A percentile compares a stretch with the other conserved stretches of the same genome.
Evolutionary conservation across 2,329 filamentous ascomycete genomes (phyloP).

Genomic region (Penicillium janthinellum): DNA sequence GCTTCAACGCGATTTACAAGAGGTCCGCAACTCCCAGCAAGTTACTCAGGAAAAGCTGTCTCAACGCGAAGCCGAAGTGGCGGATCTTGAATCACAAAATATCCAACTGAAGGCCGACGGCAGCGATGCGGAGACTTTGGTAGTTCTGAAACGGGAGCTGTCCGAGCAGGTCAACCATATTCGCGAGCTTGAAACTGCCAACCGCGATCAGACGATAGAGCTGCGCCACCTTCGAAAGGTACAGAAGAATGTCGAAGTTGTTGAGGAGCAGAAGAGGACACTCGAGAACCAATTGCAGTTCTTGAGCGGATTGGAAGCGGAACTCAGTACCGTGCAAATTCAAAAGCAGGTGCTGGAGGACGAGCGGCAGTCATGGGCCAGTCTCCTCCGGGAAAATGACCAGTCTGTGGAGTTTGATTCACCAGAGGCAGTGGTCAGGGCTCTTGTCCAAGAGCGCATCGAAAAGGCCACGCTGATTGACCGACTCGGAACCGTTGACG

Average conservation of each 20-base stretch:
- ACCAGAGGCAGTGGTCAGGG: constrained; percentile 82
- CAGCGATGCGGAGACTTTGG: constrained; percentile 81
- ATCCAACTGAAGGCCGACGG: constrained; percentile 82
- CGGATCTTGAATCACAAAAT: constrained; percentile 78
- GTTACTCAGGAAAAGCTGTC: constrained; percentile 66
- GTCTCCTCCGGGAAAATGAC: constrained; percentile 73
- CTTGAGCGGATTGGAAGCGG: constrained; percentile 71
- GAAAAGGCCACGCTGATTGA: constrained; percentile 80
- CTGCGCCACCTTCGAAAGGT: constrained; percentile 78
- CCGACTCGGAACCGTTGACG: constrained; percentile 74
- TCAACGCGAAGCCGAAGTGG: constrained; percentile 70
- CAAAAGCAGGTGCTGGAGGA: constrained; percentile 87
- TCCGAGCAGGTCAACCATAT: constrained; percentile 93
- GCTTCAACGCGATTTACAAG: constrained; percentile 56
- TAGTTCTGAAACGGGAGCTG: constrained; percentile 82
- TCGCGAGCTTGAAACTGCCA: constrained; percentile 75
- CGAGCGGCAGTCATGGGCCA: constrained; percentile 82
- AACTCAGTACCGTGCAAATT: constrained; percentile 76
- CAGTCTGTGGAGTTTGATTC: constrained; percentile 75
- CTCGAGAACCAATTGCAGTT: constrained; percentile 76
- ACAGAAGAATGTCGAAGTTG: constrained; percentile 85
- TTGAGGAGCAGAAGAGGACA: constrained; percentile 90
- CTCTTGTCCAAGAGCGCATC: constrained; percentile 78
- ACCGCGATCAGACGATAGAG: constrained; percentile 76
- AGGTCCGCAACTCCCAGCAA: constrained; percentile 58